A percentile compares a stretch with the other conserved stretches of the same genome.
Evolutionary conservation across 2,329 filamentous ascomycete genomes (phyloP).

Genomic region (Ophiostoma triangulosporum): DNA sequence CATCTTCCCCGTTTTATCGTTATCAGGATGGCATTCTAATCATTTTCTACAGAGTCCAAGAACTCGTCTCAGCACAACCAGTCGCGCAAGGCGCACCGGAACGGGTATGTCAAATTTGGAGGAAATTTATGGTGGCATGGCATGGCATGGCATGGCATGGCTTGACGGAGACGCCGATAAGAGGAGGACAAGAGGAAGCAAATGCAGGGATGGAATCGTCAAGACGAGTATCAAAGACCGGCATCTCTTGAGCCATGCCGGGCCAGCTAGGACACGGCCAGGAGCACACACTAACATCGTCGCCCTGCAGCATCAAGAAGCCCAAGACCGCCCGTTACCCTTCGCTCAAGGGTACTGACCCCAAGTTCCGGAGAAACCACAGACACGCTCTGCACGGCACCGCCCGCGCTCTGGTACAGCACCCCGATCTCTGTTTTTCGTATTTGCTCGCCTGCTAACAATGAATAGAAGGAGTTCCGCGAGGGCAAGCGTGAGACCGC

Average conservation of each 20-base stretch:
- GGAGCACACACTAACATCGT: conserved; percentile 1
- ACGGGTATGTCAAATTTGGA: conserved; percentile 58
- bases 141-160: too few species aligned
- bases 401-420: conserved; percentile 81
- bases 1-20: neutral
- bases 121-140: neutral
- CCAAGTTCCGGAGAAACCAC: conserved; percentile 99
- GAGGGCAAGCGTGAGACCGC: conserved; percentile 46
- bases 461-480: conserved; percentile 80
- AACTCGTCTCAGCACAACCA: conserved; percentile 99
- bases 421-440: neutral
- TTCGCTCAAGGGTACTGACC: conserved; percentile 95
- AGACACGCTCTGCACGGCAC: conserved; percentile 99
- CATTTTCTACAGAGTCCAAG: conserved; percentile 68
- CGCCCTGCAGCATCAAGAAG: conserved; percentile 83
- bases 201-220: too few species aligned
- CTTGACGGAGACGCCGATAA: neutral
- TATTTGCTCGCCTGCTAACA: conserved; percentile 17
- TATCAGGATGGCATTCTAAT: conserved; percentile 17
- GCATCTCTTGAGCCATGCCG: neutral
- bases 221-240: too few species aligned
- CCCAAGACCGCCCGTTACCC: conserved; percentile 98
- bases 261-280: neutral
- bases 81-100: conserved; percentile 96
- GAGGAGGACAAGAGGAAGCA: neutral